Conservation (phyloP, 2,329 filamentous ascomycete genomes). For the Phaeosphaeriaceae sp. region DNA sequence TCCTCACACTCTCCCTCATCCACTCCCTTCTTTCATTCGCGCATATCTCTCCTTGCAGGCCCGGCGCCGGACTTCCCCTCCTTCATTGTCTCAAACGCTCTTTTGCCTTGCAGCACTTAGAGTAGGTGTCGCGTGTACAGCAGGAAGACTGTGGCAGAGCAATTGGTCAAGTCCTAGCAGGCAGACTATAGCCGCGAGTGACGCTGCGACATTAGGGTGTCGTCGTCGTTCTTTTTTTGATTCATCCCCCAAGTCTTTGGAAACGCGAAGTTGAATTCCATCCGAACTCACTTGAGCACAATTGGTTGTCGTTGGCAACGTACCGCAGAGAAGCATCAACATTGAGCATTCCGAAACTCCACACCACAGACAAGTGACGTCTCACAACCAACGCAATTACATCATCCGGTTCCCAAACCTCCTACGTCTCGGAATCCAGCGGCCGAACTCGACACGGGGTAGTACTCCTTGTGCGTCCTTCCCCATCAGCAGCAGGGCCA, state of each 20-base stretch:
- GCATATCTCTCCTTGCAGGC: constrained; percentile 38
- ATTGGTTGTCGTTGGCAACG: constrained; percentile 19
- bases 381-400: constrained; percentile 24
- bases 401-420: constrained; percentile 27
- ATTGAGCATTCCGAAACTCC: constrained; percentile 26
- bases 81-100: constrained; percentile 31
- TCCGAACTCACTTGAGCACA: constrained; percentile 1
- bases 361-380: constrained; percentile 30
- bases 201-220: not conserved
- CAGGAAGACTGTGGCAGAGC: constrained; percentile 6
- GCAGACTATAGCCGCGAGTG: not conserved
- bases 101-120: constrained; percentile 35
- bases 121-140: constrained; percentile 16
- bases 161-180: constrained; percentile 24
- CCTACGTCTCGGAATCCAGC: constrained; percentile 32
- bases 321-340: constrained; percentile 15
- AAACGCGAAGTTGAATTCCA: not conserved
- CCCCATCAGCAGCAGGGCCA: constrained; percentile 18
- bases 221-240: not conserved
- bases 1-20: constrained; percentile 15
- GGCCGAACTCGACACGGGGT: constrained; percentile 11
- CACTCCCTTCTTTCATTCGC: constrained; percentile 19
- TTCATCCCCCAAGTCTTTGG: not conserved
- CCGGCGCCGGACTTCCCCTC: constrained; percentile 29
- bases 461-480: constrained; percentile 11